A percentile compares a stretch with the other conserved stretches of the same genome.
Evolutionary conservation across 169 alveolate species (phyloP).

Genomic region (Cryptosporidium xiaoi): DNA sequence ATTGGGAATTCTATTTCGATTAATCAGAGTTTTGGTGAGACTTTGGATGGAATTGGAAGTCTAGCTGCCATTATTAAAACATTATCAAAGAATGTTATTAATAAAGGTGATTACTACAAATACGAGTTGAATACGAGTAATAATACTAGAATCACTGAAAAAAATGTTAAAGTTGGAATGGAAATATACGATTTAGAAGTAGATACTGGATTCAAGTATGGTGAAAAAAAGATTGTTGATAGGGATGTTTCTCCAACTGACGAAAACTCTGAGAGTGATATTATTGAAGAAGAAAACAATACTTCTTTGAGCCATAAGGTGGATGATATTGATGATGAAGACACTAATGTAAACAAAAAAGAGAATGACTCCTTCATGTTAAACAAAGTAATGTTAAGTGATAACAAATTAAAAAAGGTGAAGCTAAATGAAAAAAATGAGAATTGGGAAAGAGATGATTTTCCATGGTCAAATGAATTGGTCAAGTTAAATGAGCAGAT

Average conservation of each 20-base stretch:
- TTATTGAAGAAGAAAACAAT: too few relatives aligned
- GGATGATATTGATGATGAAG: not conserved
- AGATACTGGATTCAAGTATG: not conserved
- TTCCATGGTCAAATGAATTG: slow-evolving; percentile 80
- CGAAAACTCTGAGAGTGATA: too few relatives aligned
- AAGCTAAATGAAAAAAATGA: slow-evolving; percentile 10
- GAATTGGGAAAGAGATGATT: slow-evolving; percentile 73
- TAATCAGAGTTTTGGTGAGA: slow-evolving; percentile 15
- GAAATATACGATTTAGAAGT: not conserved
- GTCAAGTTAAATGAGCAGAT: slow-evolving; percentile 77
- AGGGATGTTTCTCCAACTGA: too few relatives aligned
- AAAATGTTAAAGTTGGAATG: not conserved
- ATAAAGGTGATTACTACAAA: not conserved
- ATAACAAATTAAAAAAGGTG: not conserved
- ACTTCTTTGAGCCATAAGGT: not conserved
- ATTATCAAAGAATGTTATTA: slow-evolving; percentile 10
- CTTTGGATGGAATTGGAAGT: slow-evolving; percentile 9
- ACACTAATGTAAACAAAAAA: not conserved
- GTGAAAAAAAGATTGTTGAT: not conserved
- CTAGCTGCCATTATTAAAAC: slow-evolving; percentile 6
- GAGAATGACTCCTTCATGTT: not conserved
- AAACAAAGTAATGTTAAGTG: not conserved
- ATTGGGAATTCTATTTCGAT: not conserved
- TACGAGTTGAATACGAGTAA: not conserved
- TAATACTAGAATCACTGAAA: not conserved